Evolutionary conservation across 768 basidiomycete genomes (phyloP).

Genomic region (Russula compacta): DNA sequence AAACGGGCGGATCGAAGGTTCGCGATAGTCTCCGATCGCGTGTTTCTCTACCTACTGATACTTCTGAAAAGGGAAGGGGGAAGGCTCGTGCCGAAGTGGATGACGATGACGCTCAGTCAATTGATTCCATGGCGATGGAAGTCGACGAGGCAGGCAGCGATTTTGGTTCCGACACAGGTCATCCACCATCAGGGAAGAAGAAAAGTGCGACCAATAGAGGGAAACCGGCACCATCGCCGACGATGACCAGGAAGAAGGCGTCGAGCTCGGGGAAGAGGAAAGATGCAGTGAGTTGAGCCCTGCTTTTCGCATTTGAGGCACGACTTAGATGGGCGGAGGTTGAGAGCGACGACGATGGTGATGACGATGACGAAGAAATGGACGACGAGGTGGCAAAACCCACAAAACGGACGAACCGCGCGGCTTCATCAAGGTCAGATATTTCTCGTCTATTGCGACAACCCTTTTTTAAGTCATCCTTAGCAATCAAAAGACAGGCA

Average conservation of each 20-base stretch:
- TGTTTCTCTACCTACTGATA: neutral
- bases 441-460: neutral
- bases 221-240: slow-evolving; percentile 25
- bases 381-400: slow-evolving; percentile 40
- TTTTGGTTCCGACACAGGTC: slow-evolving; percentile 20
- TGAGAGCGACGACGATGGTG: slow-evolving; percentile 50
- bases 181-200: slow-evolving; percentile 23
- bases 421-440: slow-evolving; percentile 53
- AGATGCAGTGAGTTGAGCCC: slow-evolving; percentile 26
- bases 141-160: slow-evolving; percentile 35
- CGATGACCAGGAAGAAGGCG: slow-evolving; percentile 24
- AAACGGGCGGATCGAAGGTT: neutral
- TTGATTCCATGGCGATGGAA: slow-evolving; percentile 75
- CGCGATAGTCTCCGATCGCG: neutral
- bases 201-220: slow-evolving; percentile 23
- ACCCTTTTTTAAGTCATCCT: neutral
- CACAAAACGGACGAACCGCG: slow-evolving; percentile 53
- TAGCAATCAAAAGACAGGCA: slow-evolving; percentile 31
- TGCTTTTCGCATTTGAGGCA: neutral
- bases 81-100: slow-evolving; percentile 45
- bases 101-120: slow-evolving; percentile 43
- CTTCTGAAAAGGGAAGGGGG: slow-evolving; percentile 30
- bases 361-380: slow-evolving; percentile 45
- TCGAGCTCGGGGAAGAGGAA: slow-evolving; percentile 26
- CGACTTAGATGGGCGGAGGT: slow-evolving; percentile 43